Percentiles rank a stretch among this genome's conserved stretches.
phyloP scores from a whole-genome alignment of 768 basidiomycete genomes.

The Obba rivulosa region DNA sequence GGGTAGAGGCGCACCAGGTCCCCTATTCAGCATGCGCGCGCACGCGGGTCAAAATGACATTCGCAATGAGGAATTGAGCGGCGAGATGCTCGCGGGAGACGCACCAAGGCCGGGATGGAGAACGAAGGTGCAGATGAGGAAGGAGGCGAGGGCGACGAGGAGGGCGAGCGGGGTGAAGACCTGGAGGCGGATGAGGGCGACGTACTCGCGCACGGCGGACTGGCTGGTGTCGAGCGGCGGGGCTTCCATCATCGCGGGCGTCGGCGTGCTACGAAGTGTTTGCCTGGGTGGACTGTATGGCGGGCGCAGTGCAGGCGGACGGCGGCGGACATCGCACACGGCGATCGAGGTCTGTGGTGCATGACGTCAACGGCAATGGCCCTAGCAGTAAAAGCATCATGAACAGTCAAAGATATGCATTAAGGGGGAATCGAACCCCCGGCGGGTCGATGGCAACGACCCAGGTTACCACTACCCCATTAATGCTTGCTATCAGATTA shows the following conservation, averaged over 20 bases:
- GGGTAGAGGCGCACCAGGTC: slow-evolving; percentile 50
- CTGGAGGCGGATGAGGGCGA: slow-evolving; percentile 70
- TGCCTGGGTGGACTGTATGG: no score
- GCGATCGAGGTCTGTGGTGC: no score
- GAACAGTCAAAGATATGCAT: slow-evolving; percentile 38
- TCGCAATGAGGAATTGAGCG: no score
- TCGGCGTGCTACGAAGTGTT: no score
- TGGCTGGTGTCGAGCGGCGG: no score
- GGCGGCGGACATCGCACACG: no score
- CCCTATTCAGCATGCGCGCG: slow-evolving; percentile 26
- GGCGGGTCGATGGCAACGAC: slow-evolving; percentile 60
- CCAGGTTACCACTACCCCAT: slow-evolving; percentile 33
- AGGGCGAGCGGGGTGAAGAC: slow-evolving; percentile 83
- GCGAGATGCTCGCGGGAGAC: slow-evolving; percentile 5
- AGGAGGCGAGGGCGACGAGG: slow-evolving; percentile 70
- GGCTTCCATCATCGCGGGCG: no score
- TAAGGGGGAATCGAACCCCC: slow-evolving; percentile 87
- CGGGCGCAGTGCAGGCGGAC: no score
- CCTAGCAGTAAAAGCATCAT: no score
- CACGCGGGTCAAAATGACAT: neutral
- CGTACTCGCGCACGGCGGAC: slow-evolving; percentile 60
- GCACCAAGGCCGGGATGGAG: slow-evolving; percentile 59
- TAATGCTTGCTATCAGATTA: no score
- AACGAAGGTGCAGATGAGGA: slow-evolving; percentile 63
- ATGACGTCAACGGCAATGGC: no score